phyloP scores from a whole-genome alignment of 78 protist genomes.

The Bigelowiella natans region DNA sequence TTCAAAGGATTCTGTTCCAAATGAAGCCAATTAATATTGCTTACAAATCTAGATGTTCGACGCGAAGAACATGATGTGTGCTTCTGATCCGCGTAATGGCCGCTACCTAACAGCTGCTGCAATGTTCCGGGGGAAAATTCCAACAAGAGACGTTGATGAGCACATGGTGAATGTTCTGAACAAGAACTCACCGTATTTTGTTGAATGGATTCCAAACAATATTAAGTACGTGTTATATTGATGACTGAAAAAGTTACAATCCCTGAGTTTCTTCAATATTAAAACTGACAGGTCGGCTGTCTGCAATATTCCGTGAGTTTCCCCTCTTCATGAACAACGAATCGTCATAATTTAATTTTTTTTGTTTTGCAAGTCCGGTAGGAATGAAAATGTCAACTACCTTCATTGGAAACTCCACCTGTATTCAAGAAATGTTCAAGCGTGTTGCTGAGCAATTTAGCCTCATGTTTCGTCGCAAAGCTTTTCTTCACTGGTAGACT shows the following conservation, averaged over 20 bases:
- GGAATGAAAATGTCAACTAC: constrained; percentile 92
- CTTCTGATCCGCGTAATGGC: constrained; percentile 95
- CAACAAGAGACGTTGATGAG: constrained; percentile 94
- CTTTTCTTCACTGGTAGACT: constrained; percentile 98
- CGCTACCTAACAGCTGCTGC: constrained; percentile 92
- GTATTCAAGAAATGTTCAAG: constrained; percentile 95
- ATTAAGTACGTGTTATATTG: constrained; percentile 74
- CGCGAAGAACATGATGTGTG: constrained; percentile 97
- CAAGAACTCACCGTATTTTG: constrained; percentile 89
- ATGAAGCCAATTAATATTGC: too few relatives aligned
- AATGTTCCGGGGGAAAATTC: constrained; percentile 88
- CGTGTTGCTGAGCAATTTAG: constrained; percentile 89
- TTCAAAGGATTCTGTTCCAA: too few relatives aligned
- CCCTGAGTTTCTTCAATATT: too few relatives aligned
- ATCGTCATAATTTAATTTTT: too few relatives aligned
- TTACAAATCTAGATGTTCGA: too few relatives aligned
- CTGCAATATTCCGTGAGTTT: neutral
- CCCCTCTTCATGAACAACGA: too few relatives aligned
- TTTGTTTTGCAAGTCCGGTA: too few relatives aligned
- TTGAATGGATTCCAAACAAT: constrained; percentile 98
- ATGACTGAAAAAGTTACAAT: too few relatives aligned
- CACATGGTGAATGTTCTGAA: constrained; percentile 83
- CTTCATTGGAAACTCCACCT: constrained; percentile 91
- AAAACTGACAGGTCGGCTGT: too few relatives aligned
- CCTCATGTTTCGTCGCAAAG: constrained; percentile 94